These are phyloP conservation scores for Sinapis alba DNA, from an alignment of 441 rosid species.

Conservation along the genomic window DNA sequence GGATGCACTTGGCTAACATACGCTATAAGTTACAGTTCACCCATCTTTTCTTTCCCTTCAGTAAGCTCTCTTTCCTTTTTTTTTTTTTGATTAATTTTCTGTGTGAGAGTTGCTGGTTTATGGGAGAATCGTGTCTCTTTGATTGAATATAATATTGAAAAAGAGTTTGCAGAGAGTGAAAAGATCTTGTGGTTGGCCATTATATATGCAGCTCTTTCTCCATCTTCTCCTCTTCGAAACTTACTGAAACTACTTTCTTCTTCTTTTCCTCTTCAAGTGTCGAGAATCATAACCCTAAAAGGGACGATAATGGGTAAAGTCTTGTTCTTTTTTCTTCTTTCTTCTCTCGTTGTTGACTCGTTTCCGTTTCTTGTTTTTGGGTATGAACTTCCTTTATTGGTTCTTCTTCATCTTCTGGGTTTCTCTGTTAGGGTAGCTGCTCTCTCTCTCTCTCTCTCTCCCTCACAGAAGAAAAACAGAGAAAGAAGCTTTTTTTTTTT, in stretches of 20 bases:
- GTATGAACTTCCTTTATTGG: constrained; percentile 6
- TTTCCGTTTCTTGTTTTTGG: constrained; percentile 15
- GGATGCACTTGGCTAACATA: background rate
- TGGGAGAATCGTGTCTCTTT: constrained; percentile 65
- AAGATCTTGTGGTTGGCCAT: constrained; percentile 38
- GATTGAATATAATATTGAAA: constrained; percentile 4
- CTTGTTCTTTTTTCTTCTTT: background rate
- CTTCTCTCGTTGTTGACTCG: constrained; percentile 9
- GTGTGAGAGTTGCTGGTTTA: constrained; percentile 54
- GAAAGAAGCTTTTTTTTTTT: constrained; percentile 3
- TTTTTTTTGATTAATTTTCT: background rate
- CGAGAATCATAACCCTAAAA: constrained; percentile 21
- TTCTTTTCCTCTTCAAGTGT: no score
- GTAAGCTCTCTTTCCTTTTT: background rate
- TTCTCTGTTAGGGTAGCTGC: constrained; percentile 32
- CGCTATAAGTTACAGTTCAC: constrained; percentile 31
- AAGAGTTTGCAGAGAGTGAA: background rate
- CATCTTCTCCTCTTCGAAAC: constrained; percentile 24
- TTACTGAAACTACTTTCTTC: constrained; percentile 8
- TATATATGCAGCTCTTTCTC: constrained; percentile 40
- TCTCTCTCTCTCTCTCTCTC: background rate
- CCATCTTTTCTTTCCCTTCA: constrained; percentile 20
- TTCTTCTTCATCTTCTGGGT: background rate
- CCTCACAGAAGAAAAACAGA: constrained; percentile 7
- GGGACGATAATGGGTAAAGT: constrained; percentile 51